Evolutionary conservation across 139 green algal genomes (phyloP).

Genomic region (Edaphochlamys debaryana): DNA sequence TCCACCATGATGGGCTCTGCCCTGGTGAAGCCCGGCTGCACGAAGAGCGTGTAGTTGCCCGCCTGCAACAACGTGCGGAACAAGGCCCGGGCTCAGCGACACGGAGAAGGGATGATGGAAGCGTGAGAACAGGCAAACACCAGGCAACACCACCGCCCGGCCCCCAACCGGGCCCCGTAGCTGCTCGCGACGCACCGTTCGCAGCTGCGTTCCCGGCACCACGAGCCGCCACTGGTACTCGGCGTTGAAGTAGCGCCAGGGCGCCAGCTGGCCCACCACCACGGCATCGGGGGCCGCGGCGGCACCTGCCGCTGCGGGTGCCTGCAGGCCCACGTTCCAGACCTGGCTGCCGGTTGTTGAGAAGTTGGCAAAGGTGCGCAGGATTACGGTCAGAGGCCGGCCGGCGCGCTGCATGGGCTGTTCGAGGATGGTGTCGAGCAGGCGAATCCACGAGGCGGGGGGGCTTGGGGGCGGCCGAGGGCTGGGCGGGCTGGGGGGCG

Average conservation of each 20-base stretch:
- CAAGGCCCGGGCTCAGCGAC: too few species aligned
- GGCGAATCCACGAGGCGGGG: neutral
- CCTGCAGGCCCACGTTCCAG: neutral
- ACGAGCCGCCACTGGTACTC: slow-evolving; percentile 18
- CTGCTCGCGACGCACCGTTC: neutral
- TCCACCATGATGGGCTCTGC: neutral
- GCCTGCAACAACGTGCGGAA: neutral
- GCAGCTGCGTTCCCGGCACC: neutral
- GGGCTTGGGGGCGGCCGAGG: too few species aligned
- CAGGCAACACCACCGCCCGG: too few species aligned
- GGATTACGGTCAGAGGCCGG: slow-evolving; percentile 5
- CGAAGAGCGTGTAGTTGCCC: slow-evolving; percentile 24
- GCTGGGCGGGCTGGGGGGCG: neutral
- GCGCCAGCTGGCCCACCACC: neutral
- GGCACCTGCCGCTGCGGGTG: neutral
- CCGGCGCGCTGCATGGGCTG: neutral
- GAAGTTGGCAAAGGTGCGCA: neutral
- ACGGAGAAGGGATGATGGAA: too few species aligned
- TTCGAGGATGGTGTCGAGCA: slow-evolving; percentile 9
- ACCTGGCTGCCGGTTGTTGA: neutral
- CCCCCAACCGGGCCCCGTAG: too few species aligned
- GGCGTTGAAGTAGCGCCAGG: slow-evolving; percentile 1
- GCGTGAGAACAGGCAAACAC: too few species aligned
- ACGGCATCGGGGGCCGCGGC: neutral
- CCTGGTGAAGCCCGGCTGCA: neutral